A percentile compares a stretch with the other conserved stretches of the same genome.
phyloP scores from a whole-genome alignment of 306 rosid species.

The Sphenostylis stenocarpa region DNA sequence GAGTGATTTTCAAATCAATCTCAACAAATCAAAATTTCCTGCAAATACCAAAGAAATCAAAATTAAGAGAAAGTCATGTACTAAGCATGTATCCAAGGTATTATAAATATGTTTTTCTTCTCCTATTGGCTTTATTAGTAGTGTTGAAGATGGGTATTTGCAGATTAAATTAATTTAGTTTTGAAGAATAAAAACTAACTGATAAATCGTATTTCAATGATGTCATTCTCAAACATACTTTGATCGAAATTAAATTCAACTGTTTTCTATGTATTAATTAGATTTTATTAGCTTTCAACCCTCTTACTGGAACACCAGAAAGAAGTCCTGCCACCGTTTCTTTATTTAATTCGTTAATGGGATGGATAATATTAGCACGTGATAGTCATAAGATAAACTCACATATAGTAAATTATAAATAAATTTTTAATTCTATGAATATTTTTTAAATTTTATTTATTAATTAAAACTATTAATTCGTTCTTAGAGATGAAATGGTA shows the following conservation, averaged over 20 bases:
- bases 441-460: too few species aligned
- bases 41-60: neutral
- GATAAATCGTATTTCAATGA: neutral
- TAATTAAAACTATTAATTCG: too few species aligned
- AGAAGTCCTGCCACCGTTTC: too few species aligned
- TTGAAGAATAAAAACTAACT: neutral
- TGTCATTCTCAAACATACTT: neutral
- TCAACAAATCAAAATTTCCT: neutral
- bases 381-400: too few species aligned
- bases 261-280: neutral
- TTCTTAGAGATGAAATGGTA: too few species aligned
- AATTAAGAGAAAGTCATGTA: neutral
- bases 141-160: neutral
- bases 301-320: neutral
- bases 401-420: too few species aligned
- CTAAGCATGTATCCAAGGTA: neutral
- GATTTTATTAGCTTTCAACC: neutral
- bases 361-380: too few species aligned
- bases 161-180: neutral
- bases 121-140: neutral
- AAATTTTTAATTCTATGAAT: too few species aligned
- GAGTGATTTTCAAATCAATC: slow-evolving; percentile 17
- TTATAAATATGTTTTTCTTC: neutral
- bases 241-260: neutral
- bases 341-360: too few species aligned